phyloP scores from a whole-genome alignment of 2,329 filamentous ascomycete species.

The Phyllachora maydis region DNA sequence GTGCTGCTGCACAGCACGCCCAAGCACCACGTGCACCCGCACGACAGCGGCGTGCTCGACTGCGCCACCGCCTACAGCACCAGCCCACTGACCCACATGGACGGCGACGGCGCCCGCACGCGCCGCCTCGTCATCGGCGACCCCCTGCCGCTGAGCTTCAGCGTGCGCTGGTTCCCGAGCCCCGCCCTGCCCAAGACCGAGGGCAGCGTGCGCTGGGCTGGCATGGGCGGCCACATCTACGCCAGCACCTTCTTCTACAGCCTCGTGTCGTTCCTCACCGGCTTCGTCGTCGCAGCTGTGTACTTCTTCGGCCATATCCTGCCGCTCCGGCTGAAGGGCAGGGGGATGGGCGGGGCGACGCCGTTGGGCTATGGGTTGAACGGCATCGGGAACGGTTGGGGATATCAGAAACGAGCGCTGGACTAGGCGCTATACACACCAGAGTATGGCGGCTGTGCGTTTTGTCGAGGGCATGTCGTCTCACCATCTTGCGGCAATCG shows the following conservation, averaged over 20 bases:
- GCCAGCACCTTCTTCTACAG: slow-evolving; percentile 43
- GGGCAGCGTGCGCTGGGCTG: slow-evolving; percentile 42
- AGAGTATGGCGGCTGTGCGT: too few relatives aligned
- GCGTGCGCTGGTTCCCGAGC: slow-evolving; percentile 71
- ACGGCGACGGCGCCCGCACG: slow-evolving; percentile 24
- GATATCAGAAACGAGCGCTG: slow-evolving; percentile 29
- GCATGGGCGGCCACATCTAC: slow-evolving; percentile 42
- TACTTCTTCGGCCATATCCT: slow-evolving; percentile 41
- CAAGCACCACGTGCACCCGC: slow-evolving; percentile 39
- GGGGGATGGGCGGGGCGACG: slow-evolving; percentile 32
- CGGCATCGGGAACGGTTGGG: slow-evolving; percentile 35
- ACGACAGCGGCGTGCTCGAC: slow-evolving; percentile 61
- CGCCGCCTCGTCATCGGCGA: slow-evolving; percentile 74
- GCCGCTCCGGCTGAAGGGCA: slow-evolving; percentile 27
- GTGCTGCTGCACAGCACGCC: slow-evolving; percentile 57
- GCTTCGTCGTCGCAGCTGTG: slow-evolving; percentile 27
- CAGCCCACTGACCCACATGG: slow-evolving; percentile 42
- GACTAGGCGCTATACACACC: slow-evolving; percentile 12
- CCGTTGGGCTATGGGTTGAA: slow-evolving; percentile 33
- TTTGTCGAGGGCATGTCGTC: too few relatives aligned
- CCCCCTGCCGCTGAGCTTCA: slow-evolving; percentile 56
- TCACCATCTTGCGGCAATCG: too few relatives aligned
- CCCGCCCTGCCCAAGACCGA: slow-evolving; percentile 49
- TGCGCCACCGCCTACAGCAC: slow-evolving; percentile 77
- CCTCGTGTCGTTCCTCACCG: slow-evolving; percentile 35